These are phyloP conservation scores for Fusarium sp. DNA, from an alignment of 2,329 filamentous ascomycete species.

Conservation along the genomic window DNA sequence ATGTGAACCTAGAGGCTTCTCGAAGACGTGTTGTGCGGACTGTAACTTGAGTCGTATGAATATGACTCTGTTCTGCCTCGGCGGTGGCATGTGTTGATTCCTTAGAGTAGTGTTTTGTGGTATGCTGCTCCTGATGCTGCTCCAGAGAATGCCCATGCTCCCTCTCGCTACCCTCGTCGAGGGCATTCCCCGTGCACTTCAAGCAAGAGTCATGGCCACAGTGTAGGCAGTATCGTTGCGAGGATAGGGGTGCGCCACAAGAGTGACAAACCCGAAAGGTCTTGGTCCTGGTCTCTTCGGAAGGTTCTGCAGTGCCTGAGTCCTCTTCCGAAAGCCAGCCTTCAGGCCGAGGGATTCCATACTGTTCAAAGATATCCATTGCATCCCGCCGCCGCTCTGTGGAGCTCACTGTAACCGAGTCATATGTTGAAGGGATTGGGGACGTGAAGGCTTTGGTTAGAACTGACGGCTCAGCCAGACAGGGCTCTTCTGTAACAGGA, in stretches of 20 bases:
- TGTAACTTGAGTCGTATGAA: conserved; percentile 1
- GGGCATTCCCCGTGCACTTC: conserved; percentile 56
- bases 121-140: conserved; percentile 9
- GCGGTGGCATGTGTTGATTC: not conserved
- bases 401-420: conserved; percentile 46
- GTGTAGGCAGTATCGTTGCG: conserved; percentile 54
- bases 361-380: conserved; percentile 58
- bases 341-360: conserved; percentile 57
- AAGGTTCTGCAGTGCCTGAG: conserved; percentile 4
- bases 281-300: conserved; percentile 36
- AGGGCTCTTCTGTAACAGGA: conserved; percentile 1
- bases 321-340: conserved; percentile 59
- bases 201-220: conserved; percentile 64
- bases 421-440: conserved; percentile 20
- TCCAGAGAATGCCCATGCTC: not conserved
- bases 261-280: conserved; percentile 59
- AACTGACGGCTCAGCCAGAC: conserved; percentile 1
- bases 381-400: conserved; percentile 54
- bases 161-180: conserved; percentile 16
- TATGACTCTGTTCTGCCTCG: not conserved
- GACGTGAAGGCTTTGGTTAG: not conserved
- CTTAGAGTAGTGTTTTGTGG: not conserved
- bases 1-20: conserved; percentile 17
- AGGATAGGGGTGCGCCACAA: conserved; percentile 56
- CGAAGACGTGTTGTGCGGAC: conserved; percentile 4